Evolutionary conservation across 768 basidiomycete genomes (phyloP), one percentile per base, ranked within the genome.

Genomic region (Tricholoma matsutake): DNA sequence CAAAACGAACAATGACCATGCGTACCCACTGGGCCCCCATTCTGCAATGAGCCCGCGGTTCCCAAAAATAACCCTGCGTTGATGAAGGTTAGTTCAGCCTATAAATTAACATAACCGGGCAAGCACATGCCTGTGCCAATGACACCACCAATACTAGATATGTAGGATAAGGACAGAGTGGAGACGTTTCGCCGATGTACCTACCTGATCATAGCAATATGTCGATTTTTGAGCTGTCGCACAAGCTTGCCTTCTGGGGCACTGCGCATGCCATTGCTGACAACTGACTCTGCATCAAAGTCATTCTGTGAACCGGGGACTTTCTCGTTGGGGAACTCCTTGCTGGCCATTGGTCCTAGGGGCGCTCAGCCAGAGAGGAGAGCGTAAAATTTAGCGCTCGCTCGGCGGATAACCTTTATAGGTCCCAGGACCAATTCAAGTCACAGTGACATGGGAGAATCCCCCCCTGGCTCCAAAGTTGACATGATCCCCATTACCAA

Each of bases 161-260:
- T 25, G 25, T 39, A 43, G 8, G 25, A 31, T 37, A 1, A 49
- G 31, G 47, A 9, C 2, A 16, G 25, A 28, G 43, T 16, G 32
- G 41, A 18, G 16, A 54, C 13, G n/a, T n/a, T 29, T 10, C 16
- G 41, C 49, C 8, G 29, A 45, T 43, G 37, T 28, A 64, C 66
- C 10, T 14, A 73, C 87, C 89, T 90, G 65, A 92, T 91, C 89
- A 92, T 91, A 54, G 90, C 87, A 61, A 92, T 81, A 69, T 92
- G 91, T 14, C 91, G 79, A 67, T 89, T 91, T 71, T 89, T 89
- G 64, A 89, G 75, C 71, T 89, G 86, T 53, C 87, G 80, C 10
- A 81, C 74, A 41, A 88, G 83, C 47, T 71, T 71, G 59, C 59
- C 62, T 32, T 69, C 64, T 2, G 62, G 63, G 28, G 59, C 57